Conservation (phyloP, 371 early-diverging fungal genomes). For the Nematocida sp. region DNA sequence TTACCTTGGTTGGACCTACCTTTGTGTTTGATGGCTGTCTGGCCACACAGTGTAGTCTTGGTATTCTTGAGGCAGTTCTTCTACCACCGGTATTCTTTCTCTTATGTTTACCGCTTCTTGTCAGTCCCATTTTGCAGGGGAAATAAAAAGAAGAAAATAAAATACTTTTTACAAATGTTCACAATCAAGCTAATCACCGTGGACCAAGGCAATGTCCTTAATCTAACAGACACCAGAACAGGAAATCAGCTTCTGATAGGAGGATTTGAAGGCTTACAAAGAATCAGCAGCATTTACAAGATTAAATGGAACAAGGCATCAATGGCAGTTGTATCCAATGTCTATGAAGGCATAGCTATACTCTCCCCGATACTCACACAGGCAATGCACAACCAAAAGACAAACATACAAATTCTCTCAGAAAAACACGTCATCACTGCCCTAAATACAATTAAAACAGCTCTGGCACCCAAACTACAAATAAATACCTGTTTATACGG, state of each 20-base stretch:
- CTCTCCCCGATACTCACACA: conserved; percentile 6
- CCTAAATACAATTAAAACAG: background rate
- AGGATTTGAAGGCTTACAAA: conserved; percentile 48
- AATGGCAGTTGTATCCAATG: background rate
- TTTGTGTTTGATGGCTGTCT: conserved; percentile 93
- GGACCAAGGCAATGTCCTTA: conserved; percentile 8
- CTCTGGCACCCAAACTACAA: background rate
- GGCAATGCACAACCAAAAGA: background rate
- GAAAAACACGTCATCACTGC: background rate
- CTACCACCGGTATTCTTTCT: conserved; percentile 91
- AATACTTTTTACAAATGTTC: conserved; percentile 29
- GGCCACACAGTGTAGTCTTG: conserved; percentile 95
- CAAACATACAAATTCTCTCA: no score
- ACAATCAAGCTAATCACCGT: background rate
- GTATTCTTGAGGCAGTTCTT: conserved; percentile 90
- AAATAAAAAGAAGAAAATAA: conserved; percentile 46
- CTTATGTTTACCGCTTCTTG: conserved; percentile 72
- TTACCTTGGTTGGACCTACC: conserved; percentile 85
- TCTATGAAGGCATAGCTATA: conserved; percentile 5
- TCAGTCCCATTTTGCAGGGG: conserved; percentile 62
- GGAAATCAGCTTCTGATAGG: conserved; percentile 10
- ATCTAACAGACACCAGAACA: conserved; percentile 13
- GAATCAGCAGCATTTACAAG: conserved; percentile 3
- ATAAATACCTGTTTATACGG: no score
- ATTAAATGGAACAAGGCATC: conserved; percentile 5